Evolutionary conservation across 1,284 basidiomycete genomes (phyloP).

Genomic region (Trametes polyzona): DNA sequence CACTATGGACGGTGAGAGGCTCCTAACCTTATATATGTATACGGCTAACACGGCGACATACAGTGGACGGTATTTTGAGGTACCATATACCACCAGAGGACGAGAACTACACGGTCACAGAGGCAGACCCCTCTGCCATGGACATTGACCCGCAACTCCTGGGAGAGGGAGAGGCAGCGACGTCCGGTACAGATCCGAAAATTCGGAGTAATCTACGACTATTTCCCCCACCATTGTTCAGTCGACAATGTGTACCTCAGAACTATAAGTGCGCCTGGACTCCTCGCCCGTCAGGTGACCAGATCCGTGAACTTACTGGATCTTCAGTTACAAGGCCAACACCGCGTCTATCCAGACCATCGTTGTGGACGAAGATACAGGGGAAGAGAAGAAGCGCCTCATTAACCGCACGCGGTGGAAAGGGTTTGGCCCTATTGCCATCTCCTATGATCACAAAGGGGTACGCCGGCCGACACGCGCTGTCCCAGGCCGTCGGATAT

Average conservation of each 20-base stretch:
- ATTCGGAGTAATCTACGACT: constrained; percentile 65
- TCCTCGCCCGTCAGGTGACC: neutral
- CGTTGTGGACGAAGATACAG: constrained; percentile 70
- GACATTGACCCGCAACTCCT: constrained; percentile 43
- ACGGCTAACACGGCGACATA: neutral
- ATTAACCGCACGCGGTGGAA: constrained; percentile 84
- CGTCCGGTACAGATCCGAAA: neutral
- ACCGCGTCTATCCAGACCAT: constrained; percentile 71
- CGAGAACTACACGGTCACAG: constrained; percentile 54
- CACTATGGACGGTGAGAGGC: constrained; percentile 72
- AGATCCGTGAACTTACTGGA: neutral
- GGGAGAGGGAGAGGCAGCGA: constrained; percentile 8
- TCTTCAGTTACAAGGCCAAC: constrained; percentile 75
- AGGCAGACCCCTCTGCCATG: constrained; percentile 32
- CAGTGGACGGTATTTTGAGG: constrained; percentile 73
- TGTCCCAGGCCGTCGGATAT: neutral
- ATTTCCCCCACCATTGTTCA: constrained; percentile 85
- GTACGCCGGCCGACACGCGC: constrained; percentile 37
- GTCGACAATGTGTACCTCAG: constrained; percentile 75
- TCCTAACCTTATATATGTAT: neutral
- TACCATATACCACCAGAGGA: constrained; percentile 71
- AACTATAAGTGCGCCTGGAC: constrained; percentile 67
- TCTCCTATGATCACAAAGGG: constrained; percentile 65
- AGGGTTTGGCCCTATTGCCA: constrained; percentile 71
- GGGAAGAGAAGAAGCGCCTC: constrained; percentile 79